Percentiles rank a stretch among this genome's conserved stretches.
Evolutionary conservation across 176 grass and related monocot species (phyloP).

Genomic region (Ensete glaucum): DNA sequence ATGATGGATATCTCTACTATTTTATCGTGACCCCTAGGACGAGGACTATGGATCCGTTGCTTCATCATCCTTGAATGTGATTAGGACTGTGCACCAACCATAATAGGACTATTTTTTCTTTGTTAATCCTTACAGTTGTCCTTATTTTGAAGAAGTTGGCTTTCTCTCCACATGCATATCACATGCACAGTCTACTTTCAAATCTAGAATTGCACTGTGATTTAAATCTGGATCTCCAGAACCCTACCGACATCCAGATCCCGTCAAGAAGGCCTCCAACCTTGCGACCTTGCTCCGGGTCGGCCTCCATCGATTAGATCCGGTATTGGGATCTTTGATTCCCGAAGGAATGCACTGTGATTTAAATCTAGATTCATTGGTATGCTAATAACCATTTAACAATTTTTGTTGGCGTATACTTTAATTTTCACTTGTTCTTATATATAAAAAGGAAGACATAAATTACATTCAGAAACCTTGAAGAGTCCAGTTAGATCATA

Average conservation of each 20-base stretch:
- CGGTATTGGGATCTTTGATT: no score
- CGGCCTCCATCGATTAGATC: no score
- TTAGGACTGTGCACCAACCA: neutral
- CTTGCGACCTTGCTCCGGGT: no score
- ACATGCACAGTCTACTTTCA: no score
- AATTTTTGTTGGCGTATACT: neutral
- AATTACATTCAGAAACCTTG: neutral
- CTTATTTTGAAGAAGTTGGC: neutral
- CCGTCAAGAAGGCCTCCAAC: no score
- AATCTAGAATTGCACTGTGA: no score
- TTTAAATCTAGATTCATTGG: no score
- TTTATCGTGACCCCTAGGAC: neutral
- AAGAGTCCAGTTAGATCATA: neutral
- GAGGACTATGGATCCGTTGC: neutral
- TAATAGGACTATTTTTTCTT: neutral
- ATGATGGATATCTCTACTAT: neutral
- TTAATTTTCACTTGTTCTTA: neutral
- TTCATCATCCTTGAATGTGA: neutral
- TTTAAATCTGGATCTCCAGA: no score
- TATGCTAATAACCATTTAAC: neutral
- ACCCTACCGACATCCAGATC: no score
- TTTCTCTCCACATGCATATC: neutral
- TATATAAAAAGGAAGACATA: neutral
- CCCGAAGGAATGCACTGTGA: no score
- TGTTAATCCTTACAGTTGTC: neutral